Evolutionary conservation across 352 stramenopile genomes (phyloP), one percentile per base, ranked within the genome.

Genomic region (Globisporangium alternatum): DNA sequence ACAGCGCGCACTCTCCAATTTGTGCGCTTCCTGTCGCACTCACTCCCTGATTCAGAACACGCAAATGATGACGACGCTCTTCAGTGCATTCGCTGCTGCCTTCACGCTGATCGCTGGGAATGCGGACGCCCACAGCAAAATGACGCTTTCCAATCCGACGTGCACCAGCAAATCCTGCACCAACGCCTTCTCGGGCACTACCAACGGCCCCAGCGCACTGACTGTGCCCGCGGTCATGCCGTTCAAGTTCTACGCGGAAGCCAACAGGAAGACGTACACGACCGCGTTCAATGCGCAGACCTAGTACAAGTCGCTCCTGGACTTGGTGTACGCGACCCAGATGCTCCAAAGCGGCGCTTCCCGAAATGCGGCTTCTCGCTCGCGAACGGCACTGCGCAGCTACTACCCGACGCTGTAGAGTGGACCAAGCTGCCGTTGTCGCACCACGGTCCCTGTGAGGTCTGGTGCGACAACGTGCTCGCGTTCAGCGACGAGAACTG

Each of bases 261-360:
- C 57, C 5, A 71, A 75, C 60, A 64, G 60, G 7, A 59, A 62
- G 57, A 62, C 66, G 53, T 76, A 66, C 63, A 64, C 47, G 3
- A 52, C 59, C 10, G 70, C 70, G 19, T 53, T 73, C 62, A 68
- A 70, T 39, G 54, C 53, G 9, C 3, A 66, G 45, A 43, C 2
- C 51, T 41, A 47, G 53, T 84, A 84, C 65, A 84, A 70, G 51
- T 75, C 74, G 28, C 65, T 87, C 35, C 74, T 75, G 47, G 74
- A 83, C 0, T 74, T 84, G 15, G 66, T 78, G 48, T 48, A 73
- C 5, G 65, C 74, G 48, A 75, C 77, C 37, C 75, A 71, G 7
- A 59, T 74, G 58, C 60, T 74, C 30, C 71, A 69, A 28, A 66
- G 63, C 31, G 71, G 67, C 8, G 64, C 61, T 15, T 74, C 71